A percentile compares a stretch with the other conserved stretches of the same genome.
Conservation (phyloP, 768 basidiomycete genomes). For the Agrocybe chaxingu region DNA sequence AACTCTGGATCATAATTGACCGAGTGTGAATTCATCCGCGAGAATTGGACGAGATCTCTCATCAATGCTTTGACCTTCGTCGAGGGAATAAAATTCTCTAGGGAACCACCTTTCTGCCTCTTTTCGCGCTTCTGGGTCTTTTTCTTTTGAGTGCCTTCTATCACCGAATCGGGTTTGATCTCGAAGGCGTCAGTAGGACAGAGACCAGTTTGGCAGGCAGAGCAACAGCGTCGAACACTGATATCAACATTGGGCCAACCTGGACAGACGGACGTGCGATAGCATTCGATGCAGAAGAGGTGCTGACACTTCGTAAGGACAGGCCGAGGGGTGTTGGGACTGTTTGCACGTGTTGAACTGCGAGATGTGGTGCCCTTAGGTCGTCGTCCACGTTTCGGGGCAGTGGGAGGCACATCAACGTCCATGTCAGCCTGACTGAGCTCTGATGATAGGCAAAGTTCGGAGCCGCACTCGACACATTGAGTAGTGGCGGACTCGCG, state of each 20-base stretch:
- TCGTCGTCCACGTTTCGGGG: slow-evolving; percentile 46
- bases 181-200: slow-evolving; percentile 77
- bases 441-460: slow-evolving; percentile 59
- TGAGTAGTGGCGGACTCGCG: slow-evolving; percentile 86
- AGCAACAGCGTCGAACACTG: slow-evolving; percentile 63
- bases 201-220: slow-evolving; percentile 73
- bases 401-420: slow-evolving; percentile 39
- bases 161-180: slow-evolving; percentile 57
- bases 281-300: slow-evolving; percentile 86
- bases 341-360: slow-evolving; percentile 70
- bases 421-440: slow-evolving; percentile 46
- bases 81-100: slow-evolving; percentile 68
- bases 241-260: slow-evolving; percentile 73
- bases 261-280: slow-evolving; percentile 72
- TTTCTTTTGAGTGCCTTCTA: slow-evolving; percentile 53
- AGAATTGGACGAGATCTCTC: slow-evolving; percentile 76
- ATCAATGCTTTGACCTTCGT: slow-evolving; percentile 89
- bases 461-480: slow-evolving; percentile 83
- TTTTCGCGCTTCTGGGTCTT: slow-evolving; percentile 66
- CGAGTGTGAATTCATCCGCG: slow-evolving; percentile 82
- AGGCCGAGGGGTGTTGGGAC: slow-evolving; percentile 60
- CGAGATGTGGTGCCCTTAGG: slow-evolving; percentile 56
- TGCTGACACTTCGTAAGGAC: slow-evolving; percentile 93
- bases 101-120: slow-evolving; percentile 46
- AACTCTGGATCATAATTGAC: slow-evolving; percentile 85